A percentile compares a stretch with the other conserved stretches of the same genome.
phyloP scores from a whole-genome alignment of 345 rosid genomes.

The Rubroshorea leprosula region DNA sequence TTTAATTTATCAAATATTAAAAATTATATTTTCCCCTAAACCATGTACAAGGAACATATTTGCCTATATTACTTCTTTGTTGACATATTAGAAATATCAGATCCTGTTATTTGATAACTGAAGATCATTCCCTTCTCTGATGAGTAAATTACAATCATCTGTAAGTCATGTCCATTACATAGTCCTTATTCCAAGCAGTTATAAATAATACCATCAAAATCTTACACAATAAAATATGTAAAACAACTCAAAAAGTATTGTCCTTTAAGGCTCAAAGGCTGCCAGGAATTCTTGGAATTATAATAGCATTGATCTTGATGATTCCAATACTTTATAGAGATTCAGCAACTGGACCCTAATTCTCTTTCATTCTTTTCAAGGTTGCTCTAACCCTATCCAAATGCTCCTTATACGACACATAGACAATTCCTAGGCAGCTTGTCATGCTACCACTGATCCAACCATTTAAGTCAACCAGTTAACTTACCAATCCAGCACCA shows the following conservation, averaged over 20 bases:
- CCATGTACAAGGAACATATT: neutral
- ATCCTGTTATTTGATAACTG: no score
- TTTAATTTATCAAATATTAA: neutral
- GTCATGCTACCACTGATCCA: no score
- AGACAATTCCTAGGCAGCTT: neutral
- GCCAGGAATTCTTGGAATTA: no score
- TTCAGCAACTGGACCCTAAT: neutral
- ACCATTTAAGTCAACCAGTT: neutral
- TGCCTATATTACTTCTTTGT: no score
- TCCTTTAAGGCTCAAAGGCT: no score
- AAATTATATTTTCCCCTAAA: neutral
- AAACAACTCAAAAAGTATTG: neutral
- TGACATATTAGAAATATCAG: no score
- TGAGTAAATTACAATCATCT: no score
- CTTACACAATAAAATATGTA: no score
- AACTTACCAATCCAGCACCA: slow-evolving; percentile 86
- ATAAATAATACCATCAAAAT: neutral
- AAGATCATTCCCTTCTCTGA: no score
- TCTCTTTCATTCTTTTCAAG: neutral
- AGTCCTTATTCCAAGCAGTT: no score
- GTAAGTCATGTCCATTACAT: no score
- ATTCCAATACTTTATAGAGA: neutral
- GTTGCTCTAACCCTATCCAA: neutral
- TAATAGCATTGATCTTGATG: neutral
- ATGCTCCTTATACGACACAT: neutral